Percentiles rank a stretch among this genome's conserved stretches.
phyloP scores from a whole-genome alignment of 441 rosid genomes.

The Manihot esculenta region DNA sequence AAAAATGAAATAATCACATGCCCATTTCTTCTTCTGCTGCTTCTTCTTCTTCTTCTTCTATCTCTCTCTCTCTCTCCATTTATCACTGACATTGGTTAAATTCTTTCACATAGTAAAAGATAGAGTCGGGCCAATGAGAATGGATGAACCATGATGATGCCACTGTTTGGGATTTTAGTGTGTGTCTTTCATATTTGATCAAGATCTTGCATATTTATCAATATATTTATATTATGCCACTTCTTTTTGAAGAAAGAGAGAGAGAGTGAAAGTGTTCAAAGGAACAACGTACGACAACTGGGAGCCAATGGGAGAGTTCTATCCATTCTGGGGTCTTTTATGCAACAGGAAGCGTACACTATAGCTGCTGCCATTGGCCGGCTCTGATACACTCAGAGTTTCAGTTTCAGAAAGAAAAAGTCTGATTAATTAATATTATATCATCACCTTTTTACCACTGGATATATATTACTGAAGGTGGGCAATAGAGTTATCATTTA shows the following conservation, averaged over 20 bases:
- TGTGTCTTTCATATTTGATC: conserved; percentile 31
- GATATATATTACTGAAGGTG: no score
- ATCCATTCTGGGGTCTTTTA: conserved; percentile 35
- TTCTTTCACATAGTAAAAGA: conserved; percentile 9
- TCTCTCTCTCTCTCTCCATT: no score
- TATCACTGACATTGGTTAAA: background rate
- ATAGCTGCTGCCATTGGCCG: conserved; percentile 46
- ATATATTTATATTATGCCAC: conserved; percentile 43
- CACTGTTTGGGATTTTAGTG: conserved; percentile 34
- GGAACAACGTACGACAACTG: conserved; percentile 39
- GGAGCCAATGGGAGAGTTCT: conserved; percentile 50
- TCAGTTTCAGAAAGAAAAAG: conserved; percentile 24
- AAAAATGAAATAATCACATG: conserved; percentile 9
- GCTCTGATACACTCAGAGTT: conserved; percentile 45
- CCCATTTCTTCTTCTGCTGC: conserved; percentile 4
- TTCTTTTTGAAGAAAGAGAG: conserved; percentile 22
- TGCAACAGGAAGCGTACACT: conserved; percentile 31
- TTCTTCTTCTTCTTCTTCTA: conserved; percentile 10
- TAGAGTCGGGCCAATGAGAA: conserved; percentile 18
- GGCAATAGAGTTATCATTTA: conserved; percentile 26
- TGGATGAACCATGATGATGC: conserved; percentile 25
- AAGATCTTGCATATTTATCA: conserved; percentile 54
- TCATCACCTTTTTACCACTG: background rate
- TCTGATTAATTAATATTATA: conserved; percentile 13
- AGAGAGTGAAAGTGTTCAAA: conserved; percentile 15